Base-by-base conservation (phyloP, 2,329 filamentous ascomycete genomes). In the Alternaria brassicicola region DNA sequence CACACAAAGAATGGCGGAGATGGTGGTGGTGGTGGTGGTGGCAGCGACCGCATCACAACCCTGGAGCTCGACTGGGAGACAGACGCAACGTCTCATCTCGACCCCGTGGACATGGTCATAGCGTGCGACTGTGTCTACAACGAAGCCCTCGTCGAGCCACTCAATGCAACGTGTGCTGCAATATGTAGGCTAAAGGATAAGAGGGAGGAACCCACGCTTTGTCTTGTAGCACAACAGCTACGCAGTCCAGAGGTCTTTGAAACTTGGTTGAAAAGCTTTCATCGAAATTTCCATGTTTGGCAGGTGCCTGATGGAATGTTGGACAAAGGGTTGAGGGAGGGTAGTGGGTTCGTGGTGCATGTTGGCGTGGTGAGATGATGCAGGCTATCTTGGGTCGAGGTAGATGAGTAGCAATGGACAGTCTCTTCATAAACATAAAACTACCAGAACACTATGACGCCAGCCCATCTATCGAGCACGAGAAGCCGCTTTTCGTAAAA, bases 91-190 rank as follows among this genome's bases (percentile, higher is more conserved):
- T 65, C 69, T 1, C 70, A 72, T 4, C 66, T 81, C 7, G 81
- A 83, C 0, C 84, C 86, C 60, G 84, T 95, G 65, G 90, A 96
- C 69, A 78, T 88, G 13, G 81, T 98, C 10, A 75, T 98, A 33
- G 92, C 93, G 4, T 96, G 92, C 72, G 95, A 99, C 77, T 97
- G 93, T 77, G 89, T 99, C 66, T 99, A 96, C 81, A 99, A 98
- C 78, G 91, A 97, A 65, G 86, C 90, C 2, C 84, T 98, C 3
- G 86, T 98, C 23, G 81, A 85, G 41, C 92, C 93, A 0, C 86
- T 98, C 47, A 90, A 95, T n/a, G 85, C 89, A 68, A 90, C 92
- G 0, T 96, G 91, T 74, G 86, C 82, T 6, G 90, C 96, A 62
- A 83, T 88, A 23, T 96, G 92, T 76, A 79, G 79, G 9, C 76